Evolutionary conservation across 176 grass and related monocot species (phyloP).

Genomic region (Oryza rufipogon): DNA sequence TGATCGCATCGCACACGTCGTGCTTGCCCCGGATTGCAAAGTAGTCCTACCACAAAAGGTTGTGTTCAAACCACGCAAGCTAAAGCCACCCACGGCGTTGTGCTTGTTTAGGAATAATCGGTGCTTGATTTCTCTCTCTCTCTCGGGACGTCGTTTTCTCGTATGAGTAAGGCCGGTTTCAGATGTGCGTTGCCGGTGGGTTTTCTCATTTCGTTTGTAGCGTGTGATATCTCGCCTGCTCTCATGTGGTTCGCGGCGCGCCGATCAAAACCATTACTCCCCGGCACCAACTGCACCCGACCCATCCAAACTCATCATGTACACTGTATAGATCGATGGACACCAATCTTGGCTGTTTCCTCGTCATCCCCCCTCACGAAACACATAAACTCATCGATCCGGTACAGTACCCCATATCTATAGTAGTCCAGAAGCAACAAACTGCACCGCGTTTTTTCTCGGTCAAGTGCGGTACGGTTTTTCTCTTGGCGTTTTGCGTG

Average conservation of each 20-base stretch:
- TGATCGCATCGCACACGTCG: background rate
- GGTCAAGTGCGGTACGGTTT: background rate
- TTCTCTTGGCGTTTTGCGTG: background rate
- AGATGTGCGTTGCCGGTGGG: background rate
- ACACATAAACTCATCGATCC: background rate
- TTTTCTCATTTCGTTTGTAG: background rate
- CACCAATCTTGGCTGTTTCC: background rate
- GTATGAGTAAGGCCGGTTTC: background rate
- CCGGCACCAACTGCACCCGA: background rate
- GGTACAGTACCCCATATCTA: no score
- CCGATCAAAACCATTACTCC: background rate
- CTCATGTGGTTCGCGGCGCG: slow-evolving; percentile 10
- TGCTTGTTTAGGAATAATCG: background rate
- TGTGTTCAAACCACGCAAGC: background rate
- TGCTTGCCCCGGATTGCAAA: background rate
- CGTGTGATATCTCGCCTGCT: background rate
- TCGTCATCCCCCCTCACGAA: background rate
- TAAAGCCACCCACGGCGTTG: background rate
- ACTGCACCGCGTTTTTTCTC: background rate
- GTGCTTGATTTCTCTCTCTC: background rate
- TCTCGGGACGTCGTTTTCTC: background rate
- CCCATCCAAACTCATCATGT: background rate
- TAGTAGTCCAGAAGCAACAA: no score
- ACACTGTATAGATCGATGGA: background rate
- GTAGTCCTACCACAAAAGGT: background rate